A percentile compares a stretch with the other conserved stretches of the same genome.
phyloP scores from a whole-genome alignment of 139 green algal genomes.

The Deuterostichococcus epilithicus region DNA sequence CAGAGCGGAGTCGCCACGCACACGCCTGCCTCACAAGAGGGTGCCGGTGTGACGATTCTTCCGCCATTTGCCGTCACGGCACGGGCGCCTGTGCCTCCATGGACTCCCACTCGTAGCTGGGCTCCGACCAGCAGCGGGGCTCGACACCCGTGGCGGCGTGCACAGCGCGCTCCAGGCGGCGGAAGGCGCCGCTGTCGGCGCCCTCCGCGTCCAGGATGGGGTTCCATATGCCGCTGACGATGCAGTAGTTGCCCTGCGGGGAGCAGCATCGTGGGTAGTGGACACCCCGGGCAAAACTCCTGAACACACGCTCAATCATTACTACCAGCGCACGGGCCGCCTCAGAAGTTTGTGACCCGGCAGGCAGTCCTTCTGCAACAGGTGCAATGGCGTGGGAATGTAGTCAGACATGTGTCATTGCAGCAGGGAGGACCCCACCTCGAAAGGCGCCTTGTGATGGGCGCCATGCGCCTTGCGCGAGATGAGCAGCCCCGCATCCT shows the following conservation, averaged over 20 bases:
- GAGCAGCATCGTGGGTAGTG: constrained; percentile 9
- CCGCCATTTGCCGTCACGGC: too few species aligned
- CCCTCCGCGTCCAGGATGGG: constrained; percentile 63
- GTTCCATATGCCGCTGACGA: constrained; percentile 94
- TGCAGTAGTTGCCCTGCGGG: constrained; percentile 87
- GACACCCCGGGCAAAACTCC: background rate
- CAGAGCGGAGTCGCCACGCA: too few species aligned
- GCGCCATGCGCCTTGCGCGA: constrained; percentile 77
- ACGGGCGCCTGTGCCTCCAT: background rate
- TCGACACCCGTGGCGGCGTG: constrained; percentile 69
- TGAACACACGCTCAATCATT: background rate
- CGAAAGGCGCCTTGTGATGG: constrained; percentile 92
- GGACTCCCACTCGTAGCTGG: constrained; percentile 12
- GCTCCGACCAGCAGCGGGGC: constrained; percentile 85
- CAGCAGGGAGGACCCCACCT: constrained; percentile 30
- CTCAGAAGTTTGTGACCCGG: too few species aligned
- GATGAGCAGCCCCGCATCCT: constrained; percentile 79
- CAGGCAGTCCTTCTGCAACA: background rate
- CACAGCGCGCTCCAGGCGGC: constrained; percentile 60
- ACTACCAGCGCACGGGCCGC: too few species aligned
- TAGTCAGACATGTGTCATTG: background rate
- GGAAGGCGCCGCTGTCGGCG: constrained; percentile 33
- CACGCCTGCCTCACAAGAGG: too few species aligned
- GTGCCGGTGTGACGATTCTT: too few species aligned
- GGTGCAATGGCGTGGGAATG: background rate